These are phyloP conservation scores for Cerrena zonata DNA, from an alignment of 1,284 basidiomycete species.

Conservation along the genomic window DNA sequence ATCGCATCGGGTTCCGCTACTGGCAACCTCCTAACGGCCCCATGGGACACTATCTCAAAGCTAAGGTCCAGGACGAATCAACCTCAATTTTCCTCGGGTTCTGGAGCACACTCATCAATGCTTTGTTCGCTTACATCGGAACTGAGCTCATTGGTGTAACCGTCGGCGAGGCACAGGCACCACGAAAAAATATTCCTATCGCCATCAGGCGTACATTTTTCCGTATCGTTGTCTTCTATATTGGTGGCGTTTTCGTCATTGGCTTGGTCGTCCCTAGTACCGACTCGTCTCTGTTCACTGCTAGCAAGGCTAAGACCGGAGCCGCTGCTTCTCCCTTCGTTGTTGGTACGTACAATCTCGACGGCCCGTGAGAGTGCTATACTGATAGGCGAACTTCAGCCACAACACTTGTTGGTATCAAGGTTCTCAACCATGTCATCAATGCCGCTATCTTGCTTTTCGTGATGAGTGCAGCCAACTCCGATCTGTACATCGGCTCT, in stretches of 20 bases:
- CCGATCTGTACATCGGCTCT: constrained; percentile 62
- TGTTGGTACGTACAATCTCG: constrained; percentile 47
- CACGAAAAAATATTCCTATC: constrained; percentile 51
- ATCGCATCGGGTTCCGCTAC: constrained; percentile 50
- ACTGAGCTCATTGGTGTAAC: constrained; percentile 49
- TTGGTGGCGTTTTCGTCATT: constrained; percentile 64
- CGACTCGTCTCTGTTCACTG: constrained; percentile 44
- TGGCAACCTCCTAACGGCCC: constrained; percentile 40
- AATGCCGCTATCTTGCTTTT: constrained; percentile 74
- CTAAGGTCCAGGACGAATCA: constrained; percentile 40
- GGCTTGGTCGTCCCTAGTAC: constrained; percentile 51
- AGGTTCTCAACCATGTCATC: constrained; percentile 59
- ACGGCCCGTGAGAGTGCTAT: constrained; percentile 13
- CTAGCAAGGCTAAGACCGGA: constrained; percentile 54
- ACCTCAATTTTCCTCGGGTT: constrained; percentile 55
- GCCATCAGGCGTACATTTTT: constrained; percentile 51
- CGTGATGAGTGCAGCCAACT: constrained; percentile 67
- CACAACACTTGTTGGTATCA: constrained; percentile 46
- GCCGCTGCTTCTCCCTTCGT: constrained; percentile 77
- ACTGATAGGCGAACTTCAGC: constrained; percentile 38
- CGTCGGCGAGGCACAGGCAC: constrained; percentile 45
- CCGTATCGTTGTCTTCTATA: constrained; percentile 69
- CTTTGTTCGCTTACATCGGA: constrained; percentile 55
- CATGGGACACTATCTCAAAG: constrained; percentile 34
- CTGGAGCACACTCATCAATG: constrained; percentile 47